Percentiles rank a stretch among this genome's conserved stretches.
Evolutionary conservation across 1,284 basidiomycete species (phyloP).

Genomic region (Marasmius fiardii): DNA sequence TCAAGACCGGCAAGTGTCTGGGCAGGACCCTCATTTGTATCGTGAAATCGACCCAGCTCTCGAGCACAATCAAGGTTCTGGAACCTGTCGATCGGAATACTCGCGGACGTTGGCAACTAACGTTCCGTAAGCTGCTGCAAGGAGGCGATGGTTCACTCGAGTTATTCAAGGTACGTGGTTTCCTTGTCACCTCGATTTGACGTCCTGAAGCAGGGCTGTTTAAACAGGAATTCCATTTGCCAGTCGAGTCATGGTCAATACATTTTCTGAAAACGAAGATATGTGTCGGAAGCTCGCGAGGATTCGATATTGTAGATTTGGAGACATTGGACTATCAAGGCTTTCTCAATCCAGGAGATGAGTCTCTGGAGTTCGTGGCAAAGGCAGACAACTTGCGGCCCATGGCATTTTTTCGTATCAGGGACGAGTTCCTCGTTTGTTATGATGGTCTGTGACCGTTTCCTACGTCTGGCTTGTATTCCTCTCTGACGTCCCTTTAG

Average conservation of each 20-base stretch:
- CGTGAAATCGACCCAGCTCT: constrained; percentile 93
- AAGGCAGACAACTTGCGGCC: constrained; percentile 88
- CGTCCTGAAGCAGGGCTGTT: constrained; percentile 2
- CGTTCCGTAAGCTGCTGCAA: constrained; percentile 91
- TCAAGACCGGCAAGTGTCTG: constrained; percentile 94
- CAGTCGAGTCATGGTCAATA: constrained; percentile 94
- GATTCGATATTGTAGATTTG: constrained; percentile 98
- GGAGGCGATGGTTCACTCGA: constrained; percentile 94
- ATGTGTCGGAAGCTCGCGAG: constrained; percentile 95
- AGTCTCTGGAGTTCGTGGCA: constrained; percentile 90
- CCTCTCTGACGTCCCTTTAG: constrained; percentile 38
- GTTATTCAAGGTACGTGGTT: constrained; percentile 77
- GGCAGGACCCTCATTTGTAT: constrained; percentile 96
- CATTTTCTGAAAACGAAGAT: constrained; percentile 98
- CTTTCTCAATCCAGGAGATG: constrained; percentile 90
- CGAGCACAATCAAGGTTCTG: constrained; percentile 96
- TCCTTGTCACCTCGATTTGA: neutral
- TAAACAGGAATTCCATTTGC: constrained; percentile 93
- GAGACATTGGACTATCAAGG: constrained; percentile 98
- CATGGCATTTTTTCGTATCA: constrained; percentile 95
- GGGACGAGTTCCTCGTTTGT: constrained; percentile 95
- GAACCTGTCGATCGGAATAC: constrained; percentile 93
- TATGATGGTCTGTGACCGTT: constrained; percentile 79
- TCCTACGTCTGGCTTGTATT: neutral
- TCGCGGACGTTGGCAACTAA: constrained; percentile 84